These are phyloP conservation scores for Trametes sanguinea DNA, from an alignment of 768 basidiomycete species.

Conservation along the genomic window DNA sequence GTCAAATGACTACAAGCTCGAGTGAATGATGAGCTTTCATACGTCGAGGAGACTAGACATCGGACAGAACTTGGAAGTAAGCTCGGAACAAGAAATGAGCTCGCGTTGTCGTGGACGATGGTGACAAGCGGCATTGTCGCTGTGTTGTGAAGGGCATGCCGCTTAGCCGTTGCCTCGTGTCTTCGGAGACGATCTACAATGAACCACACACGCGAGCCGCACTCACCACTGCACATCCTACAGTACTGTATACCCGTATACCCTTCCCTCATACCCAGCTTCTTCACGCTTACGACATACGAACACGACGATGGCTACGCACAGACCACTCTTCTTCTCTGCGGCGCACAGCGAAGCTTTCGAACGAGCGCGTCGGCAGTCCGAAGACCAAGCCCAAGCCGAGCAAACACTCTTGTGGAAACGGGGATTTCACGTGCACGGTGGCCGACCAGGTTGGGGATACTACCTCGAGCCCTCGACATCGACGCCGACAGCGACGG, in stretches of 20 bases:
- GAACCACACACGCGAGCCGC: constrained; percentile 10
- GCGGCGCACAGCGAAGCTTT: constrained; percentile 19
- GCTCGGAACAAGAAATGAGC: no score
- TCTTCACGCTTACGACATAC: constrained; percentile 1
- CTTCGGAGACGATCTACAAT: constrained; percentile 11
- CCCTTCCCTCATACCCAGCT: constrained; percentile 4
- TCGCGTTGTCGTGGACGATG: no score
- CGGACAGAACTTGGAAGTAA: no score
- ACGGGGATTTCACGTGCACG: constrained; percentile 18
- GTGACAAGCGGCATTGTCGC: not conserved
- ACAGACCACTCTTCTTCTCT: constrained; percentile 19
- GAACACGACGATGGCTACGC: constrained; percentile 6
- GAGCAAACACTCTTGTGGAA: constrained; percentile 13
- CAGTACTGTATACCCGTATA: constrained; percentile 14
- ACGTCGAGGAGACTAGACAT: no score
- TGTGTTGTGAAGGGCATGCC: constrained; percentile 8
- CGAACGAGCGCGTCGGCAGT: constrained; percentile 15
- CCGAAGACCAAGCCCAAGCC: not conserved
- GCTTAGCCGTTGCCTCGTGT: constrained; percentile 15
- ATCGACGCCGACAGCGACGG: not conserved
- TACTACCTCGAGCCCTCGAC: constrained; percentile 23
- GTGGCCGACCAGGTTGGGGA: constrained; percentile 14
- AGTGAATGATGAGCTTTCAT: no score
- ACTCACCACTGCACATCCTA: constrained; percentile 13
- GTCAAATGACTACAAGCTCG: no score